Evolutionary conservation across 331 rosid genomes (phyloP), one percentile per base, ranked within the genome.

Genomic region (Acacia pycnantha): DNA sequence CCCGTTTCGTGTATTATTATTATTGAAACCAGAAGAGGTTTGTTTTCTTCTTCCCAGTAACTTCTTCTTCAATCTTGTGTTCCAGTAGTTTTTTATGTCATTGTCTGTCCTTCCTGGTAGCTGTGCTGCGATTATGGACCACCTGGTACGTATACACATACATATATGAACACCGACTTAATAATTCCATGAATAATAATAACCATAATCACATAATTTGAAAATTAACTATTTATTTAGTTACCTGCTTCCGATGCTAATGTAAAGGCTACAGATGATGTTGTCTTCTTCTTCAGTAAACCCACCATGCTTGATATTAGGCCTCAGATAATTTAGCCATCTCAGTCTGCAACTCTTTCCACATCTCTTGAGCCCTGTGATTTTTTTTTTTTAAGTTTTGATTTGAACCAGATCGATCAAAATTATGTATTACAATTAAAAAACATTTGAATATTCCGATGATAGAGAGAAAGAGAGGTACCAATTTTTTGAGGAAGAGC

Each of bases 401-500:
- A 66, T 66, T 79, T 77, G 51, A 54, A 54, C 50, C 50, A 54
- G 40, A 61, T 54, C 84, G 61, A 85, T 65, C 50, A 58, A 27
- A 72, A 41, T 35, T 77, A 46, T 69, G 8, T 10, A 2, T 77
- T 80, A 74, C 31, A 83, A 74, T 24, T 74, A 19, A 29, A 83
- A 47, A 82, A 78, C 47, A 53, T 26, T 54, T 70, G 51, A 66
- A 44, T 18, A 33, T 2, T 31, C 70, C 59, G 33, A 10, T 2
- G 51, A 1, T 26, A 8, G 62, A 2, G 27, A 8, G 1, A 0
- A 0, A 27, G 19, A 14, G 16, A 6, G 58, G 50, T 86, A 96
- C 99, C 99, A 70, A 96, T 87, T 88, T 96, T 96, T 79, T 94
- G 99, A 69, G 99, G 99, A 87, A 96, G 99, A 77, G 98, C 99